Conservation (phyloP, 75 land plant species). For the Azolla pinnata region DNA sequence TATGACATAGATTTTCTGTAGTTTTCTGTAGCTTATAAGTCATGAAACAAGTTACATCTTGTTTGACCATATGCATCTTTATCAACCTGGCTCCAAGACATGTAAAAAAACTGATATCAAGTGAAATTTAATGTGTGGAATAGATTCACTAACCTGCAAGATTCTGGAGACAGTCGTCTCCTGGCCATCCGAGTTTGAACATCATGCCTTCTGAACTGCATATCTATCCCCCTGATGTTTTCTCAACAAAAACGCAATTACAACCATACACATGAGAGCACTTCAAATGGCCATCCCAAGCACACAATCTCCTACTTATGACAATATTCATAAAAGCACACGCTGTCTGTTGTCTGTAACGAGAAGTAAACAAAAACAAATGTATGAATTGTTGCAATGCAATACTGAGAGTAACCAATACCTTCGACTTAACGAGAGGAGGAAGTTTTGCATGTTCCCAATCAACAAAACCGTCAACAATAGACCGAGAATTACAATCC, state of each 20-base stretch:
- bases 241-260: too few species aligned
- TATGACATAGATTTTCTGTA: too few species aligned
- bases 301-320: too few species aligned
- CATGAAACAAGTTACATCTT: not conserved
- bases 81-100: too few species aligned
- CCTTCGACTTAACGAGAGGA: constrained; percentile 86
- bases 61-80: not conserved
- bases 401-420: constrained; percentile 8
- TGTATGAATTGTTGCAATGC: too few species aligned
- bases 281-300: too few species aligned
- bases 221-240: constrained; percentile 90
- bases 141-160: constrained; percentile 42
- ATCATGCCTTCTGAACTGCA: constrained; percentile 77
- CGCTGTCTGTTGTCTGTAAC: too few species aligned
- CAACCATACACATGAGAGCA: too few species aligned
- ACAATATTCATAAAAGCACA: too few species aligned
- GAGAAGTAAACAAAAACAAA: too few species aligned
- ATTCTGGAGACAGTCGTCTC: constrained; percentile 50
- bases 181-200: constrained; percentile 86
- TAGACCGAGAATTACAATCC: constrained; percentile 73
- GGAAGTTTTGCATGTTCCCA: constrained; percentile 97
- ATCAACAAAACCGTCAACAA: constrained; percentile 82
- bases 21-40: not conserved
- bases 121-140: too few species aligned
- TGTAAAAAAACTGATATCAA: too few species aligned